These are phyloP conservation scores for Ormosia semicastrata DNA, from an alignment of 306 rosid genomes.

Conservation along the genomic window DNA sequence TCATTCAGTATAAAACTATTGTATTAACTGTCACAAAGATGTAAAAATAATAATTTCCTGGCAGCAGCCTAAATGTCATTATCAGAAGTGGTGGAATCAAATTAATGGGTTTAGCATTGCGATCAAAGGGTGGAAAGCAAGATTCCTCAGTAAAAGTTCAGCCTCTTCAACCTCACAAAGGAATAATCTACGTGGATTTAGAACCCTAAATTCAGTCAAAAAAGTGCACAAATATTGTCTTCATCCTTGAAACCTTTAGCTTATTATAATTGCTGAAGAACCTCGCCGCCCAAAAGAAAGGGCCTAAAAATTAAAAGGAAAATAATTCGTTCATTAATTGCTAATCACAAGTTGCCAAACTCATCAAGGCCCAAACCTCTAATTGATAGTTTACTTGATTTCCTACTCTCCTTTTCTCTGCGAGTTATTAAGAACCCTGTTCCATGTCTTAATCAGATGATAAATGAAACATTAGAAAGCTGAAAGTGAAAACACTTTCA, in stretches of 20 bases:
- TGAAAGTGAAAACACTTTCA: not conserved
- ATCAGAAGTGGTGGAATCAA: slow-evolving; percentile 41
- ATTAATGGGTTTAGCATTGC: slow-evolving; percentile 27
- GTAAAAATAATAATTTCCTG: not conserved
- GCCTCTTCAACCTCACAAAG: slow-evolving; percentile 24
- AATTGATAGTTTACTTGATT: not conserved
- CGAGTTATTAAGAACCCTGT: slow-evolving; percentile 28
- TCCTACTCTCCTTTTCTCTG: not conserved
- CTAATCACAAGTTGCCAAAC: not conserved
- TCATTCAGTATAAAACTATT: not conserved
- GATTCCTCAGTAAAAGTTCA: slow-evolving; percentile 33
- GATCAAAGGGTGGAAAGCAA: slow-evolving; percentile 26
- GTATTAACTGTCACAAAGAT: slow-evolving; percentile 1
- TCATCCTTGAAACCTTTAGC: not conserved
- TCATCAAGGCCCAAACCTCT: not conserved
- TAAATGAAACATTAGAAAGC: not conserved
- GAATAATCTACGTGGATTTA: slow-evolving; percentile 30
- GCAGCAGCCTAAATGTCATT: slow-evolving; percentile 22
- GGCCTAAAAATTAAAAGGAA: not conserved
- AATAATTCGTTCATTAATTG: not conserved
- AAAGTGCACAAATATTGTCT: slow-evolving; percentile 33
- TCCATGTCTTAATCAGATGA: slow-evolving; percentile 24
- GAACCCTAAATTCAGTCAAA: slow-evolving; percentile 16
- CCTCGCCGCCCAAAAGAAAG: not conserved
- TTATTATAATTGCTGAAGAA: not conserved